Conservation (phyloP, 768 basidiomycete species). For the Leccinum variicolor region DNA sequence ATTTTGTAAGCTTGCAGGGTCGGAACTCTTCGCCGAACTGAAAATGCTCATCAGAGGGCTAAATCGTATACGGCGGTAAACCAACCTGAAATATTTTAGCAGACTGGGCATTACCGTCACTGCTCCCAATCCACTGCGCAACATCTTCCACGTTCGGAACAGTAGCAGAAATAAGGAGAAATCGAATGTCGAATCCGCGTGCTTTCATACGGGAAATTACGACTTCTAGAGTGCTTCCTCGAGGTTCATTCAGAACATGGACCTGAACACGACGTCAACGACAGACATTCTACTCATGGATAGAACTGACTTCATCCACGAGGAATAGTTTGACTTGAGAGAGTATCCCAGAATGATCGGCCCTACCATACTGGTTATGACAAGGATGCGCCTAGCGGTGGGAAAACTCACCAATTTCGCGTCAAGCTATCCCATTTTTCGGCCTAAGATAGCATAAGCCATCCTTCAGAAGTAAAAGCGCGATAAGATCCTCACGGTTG, state of each 20-base stretch:
- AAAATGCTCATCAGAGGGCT: neutral
- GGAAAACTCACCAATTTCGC: constrained; percentile 71
- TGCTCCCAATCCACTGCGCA: constrained; percentile 77
- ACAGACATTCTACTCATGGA: neutral
- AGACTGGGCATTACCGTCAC: constrained; percentile 29
- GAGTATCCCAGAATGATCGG: constrained; percentile 61
- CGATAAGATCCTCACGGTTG: constrained; percentile 53
- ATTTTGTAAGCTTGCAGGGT: constrained; percentile 73
- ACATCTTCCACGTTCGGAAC: constrained; percentile 92
- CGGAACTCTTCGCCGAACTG: constrained; percentile 94
- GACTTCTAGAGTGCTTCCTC: constrained; percentile 93
- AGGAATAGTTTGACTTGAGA: constrained; percentile 76
- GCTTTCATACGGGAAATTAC: constrained; percentile 92
- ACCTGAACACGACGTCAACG: constrained; percentile 47
- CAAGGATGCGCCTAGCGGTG: neutral
- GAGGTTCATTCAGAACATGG: constrained; percentile 85
- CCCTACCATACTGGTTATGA: constrained; percentile 36
- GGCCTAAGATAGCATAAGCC: constrained; percentile 46
- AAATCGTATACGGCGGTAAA: neutral
- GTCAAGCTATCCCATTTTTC: constrained; percentile 98
- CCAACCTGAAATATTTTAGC: constrained; percentile 72
- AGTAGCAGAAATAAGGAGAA: constrained; percentile 89
- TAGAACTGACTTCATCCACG: constrained; percentile 67
- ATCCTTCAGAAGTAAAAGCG: neutral
- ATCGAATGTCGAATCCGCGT: constrained; percentile 66